A percentile compares a stretch with the other conserved stretches of the same genome.
These are phyloP conservation scores for Daldinia sp. DNA, from an alignment of 2,329 filamentous ascomycete species.

Conservation along the genomic window DNA sequence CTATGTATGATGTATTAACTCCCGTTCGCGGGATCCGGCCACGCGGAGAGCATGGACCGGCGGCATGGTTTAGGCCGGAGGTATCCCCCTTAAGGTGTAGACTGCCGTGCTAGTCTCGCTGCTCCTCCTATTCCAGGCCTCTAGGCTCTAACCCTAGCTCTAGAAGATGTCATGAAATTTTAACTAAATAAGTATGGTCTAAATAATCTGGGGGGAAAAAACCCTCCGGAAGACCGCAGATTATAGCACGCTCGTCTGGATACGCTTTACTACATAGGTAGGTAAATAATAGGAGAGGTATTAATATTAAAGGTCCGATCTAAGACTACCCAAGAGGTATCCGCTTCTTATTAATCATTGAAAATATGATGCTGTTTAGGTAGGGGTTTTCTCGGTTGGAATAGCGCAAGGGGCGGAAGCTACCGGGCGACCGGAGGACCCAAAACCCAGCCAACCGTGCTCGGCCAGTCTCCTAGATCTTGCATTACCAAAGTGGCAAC, in stretches of 20 bases:
- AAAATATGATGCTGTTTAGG: not conserved
- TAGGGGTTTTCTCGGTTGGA: constrained; percentile 3
- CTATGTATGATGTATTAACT: constrained; percentile 10
- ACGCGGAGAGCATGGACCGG: constrained; percentile 12
- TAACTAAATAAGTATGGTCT: not conserved
- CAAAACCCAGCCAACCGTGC: constrained; percentile 4
- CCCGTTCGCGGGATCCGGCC: constrained; percentile 16
- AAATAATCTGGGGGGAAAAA: constrained; percentile 9
- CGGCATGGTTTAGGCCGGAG: constrained; percentile 19
- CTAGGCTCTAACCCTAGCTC: not conserved
- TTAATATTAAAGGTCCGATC: not conserved
- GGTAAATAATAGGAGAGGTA: not conserved
- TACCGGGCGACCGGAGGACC: constrained; percentile 31
- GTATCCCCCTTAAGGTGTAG: constrained; percentile 19
- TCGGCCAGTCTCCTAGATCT: constrained; percentile 35
- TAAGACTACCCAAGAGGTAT: not conserved
- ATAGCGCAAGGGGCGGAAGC: constrained; percentile 28
- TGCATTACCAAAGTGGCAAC: constrained; percentile 38
- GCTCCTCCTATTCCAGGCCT: not conserved
- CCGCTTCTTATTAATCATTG: not conserved
- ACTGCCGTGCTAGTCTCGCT: not conserved
- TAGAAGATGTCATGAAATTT: not conserved
- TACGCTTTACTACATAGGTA: no score
- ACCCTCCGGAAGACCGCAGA: not conserved
- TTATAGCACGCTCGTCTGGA: not conserved